Evolutionary conservation across 2,329 filamentous ascomycete genomes (phyloP), one percentile per base, ranked within the genome.

Genomic region (Annulohypoxylon truncatum): DNA sequence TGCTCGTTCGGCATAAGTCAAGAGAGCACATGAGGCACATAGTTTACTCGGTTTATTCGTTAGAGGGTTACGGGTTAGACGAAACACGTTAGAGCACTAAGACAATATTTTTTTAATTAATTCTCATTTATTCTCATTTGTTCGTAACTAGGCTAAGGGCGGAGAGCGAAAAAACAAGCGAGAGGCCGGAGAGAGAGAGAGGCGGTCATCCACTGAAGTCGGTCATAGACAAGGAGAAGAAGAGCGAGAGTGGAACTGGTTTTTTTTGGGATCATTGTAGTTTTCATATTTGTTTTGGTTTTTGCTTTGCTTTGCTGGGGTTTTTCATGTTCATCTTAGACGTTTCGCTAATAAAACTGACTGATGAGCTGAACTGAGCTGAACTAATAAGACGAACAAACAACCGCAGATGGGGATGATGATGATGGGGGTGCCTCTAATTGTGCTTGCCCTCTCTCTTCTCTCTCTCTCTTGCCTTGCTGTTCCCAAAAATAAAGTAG

Each of bases 341-440:
- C 57, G 64, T 66, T 56, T 67, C 56, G 63, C 60, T 69, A 67
- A 56, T 69, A 67, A 69, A 61, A 61, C 55, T 60, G 59, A 58
- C 59, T 69, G 47, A 61, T 64, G 60, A 69, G 67, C 57, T 67
- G 35, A 40, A 18, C 26, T 28, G 15, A 38, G 35, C 35, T 38
- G 35, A 38, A 38, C 35, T 38, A 38, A 64, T 58, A 69, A 64
- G 64, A 64, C 67, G 67, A 62, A 66, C 46, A 57, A 61, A 66
- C 46, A 57, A 61, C 59, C 51, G 59, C 55, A 55, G 61, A 50
- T 60, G 22, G 40, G 29, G 40, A 18, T 38, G 35, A 38, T 38
- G 35, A 38, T 38, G 53, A 10, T 40, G 26, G 31, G 26, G 31
- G 47, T 62, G 63, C 50, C 51, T 26, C 47, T 15, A 24, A 20